These are phyloP conservation scores for Nannochloris sp. DNA, from an alignment of 139 green algal species.

Conservation along the genomic window DNA sequence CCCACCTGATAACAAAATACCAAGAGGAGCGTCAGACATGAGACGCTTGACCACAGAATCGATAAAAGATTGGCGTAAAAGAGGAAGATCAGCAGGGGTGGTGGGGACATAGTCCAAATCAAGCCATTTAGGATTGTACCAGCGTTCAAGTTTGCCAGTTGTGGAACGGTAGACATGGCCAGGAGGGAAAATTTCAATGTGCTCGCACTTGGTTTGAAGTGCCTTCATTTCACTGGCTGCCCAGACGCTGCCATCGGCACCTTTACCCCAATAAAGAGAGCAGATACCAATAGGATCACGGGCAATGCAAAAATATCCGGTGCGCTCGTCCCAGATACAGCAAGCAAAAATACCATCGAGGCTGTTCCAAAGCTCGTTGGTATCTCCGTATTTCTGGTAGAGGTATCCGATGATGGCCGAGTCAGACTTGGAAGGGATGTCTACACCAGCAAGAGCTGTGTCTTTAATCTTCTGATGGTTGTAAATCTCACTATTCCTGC, in stretches of 20 bases:
- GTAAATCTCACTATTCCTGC: conserved; percentile 70
- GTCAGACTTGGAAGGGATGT: conserved; percentile 46
- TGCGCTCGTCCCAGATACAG: conserved; percentile 61
- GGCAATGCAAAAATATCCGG: conserved; percentile 61
- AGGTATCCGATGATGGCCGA: conserved; percentile 45
- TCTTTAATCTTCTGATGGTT: conserved; percentile 47
- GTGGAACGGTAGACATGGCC: conserved; percentile 75
- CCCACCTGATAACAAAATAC: conserved; percentile 91
- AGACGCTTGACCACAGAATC: conserved; percentile 84
- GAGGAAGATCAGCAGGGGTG: conserved; percentile 25
- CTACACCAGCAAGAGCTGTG: conserved; percentile 28
- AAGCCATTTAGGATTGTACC: conserved; percentile 78
- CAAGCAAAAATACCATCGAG: conserved; percentile 96
- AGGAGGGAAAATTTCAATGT: conserved; percentile 69
- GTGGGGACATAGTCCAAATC: conserved; percentile 33
- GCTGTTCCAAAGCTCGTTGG: conserved; percentile 61
- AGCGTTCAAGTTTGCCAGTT: conserved; percentile 67
- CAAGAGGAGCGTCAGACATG: conserved; percentile 94
- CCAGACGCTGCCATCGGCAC: conserved; percentile 77
- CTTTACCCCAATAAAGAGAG: conserved; percentile 88
- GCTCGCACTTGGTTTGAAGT: conserved; percentile 56
- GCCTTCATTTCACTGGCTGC: conserved; percentile 96
- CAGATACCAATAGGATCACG: conserved; percentile 92
- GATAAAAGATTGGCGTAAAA: conserved; percentile 60
- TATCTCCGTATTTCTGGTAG: conserved; percentile 58